Percentiles rank a stretch among this genome's conserved stretches.
Evolutionary conservation across 352 stramenopile genomes (phyloP).

Genomic region (Phytophthora citrophthora): DNA sequence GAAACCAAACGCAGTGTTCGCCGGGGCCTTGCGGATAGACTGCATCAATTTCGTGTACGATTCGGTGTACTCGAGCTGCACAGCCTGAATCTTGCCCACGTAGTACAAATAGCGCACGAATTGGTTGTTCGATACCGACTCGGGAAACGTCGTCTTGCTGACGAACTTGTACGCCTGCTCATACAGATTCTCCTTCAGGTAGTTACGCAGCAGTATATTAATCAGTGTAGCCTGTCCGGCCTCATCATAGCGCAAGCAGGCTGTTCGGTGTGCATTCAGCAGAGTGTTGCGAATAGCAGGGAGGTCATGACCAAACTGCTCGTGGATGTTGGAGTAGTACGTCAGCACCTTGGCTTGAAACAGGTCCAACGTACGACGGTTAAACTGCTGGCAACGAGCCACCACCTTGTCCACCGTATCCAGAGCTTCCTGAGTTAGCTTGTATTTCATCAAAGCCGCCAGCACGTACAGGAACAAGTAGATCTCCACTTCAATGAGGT

Average conservation of each 20-base stretch:
- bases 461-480: constrained; percentile 86
- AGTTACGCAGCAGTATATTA: constrained; percentile 92
- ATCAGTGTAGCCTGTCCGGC: constrained; percentile 90
- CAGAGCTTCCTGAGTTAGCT: constrained; percentile 61
- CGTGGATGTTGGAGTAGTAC: constrained; percentile 81
- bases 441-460: constrained; percentile 75
- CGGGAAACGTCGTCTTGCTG: constrained; percentile 88
- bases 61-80: constrained; percentile 98
- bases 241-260: constrained; percentile 90
- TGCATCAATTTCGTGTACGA: constrained; percentile 97
- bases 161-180: constrained; percentile 95
- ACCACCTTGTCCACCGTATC: constrained; percentile 60
- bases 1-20: constrained; percentile 97
- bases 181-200: constrained; percentile 90
- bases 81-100: constrained; percentile 94
- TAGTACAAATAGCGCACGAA: constrained; percentile 99
- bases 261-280: constrained; percentile 85
- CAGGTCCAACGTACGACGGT: constrained; percentile 78
- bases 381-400: constrained; percentile 75
- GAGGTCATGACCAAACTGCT: constrained; percentile 67
- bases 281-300: constrained; percentile 70
- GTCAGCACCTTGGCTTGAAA: constrained; percentile 83
- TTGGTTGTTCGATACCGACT: constrained; percentile 98
- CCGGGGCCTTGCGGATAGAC: constrained; percentile 96
- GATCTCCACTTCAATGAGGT: constrained; percentile 88